Conservation (phyloP, 2,329 filamentous ascomycete species). For the Fusarium sublunatum region DNA sequence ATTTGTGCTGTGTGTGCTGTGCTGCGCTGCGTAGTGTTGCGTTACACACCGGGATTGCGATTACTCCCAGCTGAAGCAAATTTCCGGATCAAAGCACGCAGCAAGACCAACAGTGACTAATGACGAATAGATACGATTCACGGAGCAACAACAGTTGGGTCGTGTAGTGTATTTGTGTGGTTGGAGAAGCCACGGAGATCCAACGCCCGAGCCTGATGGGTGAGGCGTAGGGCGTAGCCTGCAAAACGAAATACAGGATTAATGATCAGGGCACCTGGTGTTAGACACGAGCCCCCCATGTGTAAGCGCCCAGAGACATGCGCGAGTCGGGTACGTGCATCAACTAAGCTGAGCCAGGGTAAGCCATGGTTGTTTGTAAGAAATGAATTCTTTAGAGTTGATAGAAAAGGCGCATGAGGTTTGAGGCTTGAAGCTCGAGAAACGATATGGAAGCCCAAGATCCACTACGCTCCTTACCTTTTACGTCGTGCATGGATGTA, state of each 20-base stretch:
- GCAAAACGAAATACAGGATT: constrained; percentile 1
- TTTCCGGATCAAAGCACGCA: background rate
- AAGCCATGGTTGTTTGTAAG: constrained; percentile 1
- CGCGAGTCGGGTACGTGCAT: constrained; percentile 2
- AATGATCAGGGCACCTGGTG: constrained; percentile 29
- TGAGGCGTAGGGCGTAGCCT: constrained; percentile 8
- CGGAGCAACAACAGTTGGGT: background rate
- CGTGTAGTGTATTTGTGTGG: constrained; percentile 5
- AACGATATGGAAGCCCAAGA: constrained; percentile 20
- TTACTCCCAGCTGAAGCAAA: constrained; percentile 1
- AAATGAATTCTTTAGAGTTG: constrained; percentile 1
- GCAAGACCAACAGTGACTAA: background rate
- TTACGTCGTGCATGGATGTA: constrained; percentile 1
- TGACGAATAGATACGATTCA: background rate
- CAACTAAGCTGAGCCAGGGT: background rate
- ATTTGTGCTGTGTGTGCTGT: background rate
- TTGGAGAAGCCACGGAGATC: constrained; percentile 8
- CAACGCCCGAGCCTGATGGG: background rate
- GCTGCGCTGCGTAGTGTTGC: background rate
- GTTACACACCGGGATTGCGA: background rate
- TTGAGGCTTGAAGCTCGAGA: constrained; percentile 12
- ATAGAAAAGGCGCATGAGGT: constrained; percentile 18
- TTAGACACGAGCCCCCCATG: constrained; percentile 24
- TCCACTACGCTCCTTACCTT: constrained; percentile 2
- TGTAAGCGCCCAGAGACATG: constrained; percentile 2